Evolutionary conservation across 768 basidiomycete genomes (phyloP).

Genomic region (Tylopilus sp.): DNA sequence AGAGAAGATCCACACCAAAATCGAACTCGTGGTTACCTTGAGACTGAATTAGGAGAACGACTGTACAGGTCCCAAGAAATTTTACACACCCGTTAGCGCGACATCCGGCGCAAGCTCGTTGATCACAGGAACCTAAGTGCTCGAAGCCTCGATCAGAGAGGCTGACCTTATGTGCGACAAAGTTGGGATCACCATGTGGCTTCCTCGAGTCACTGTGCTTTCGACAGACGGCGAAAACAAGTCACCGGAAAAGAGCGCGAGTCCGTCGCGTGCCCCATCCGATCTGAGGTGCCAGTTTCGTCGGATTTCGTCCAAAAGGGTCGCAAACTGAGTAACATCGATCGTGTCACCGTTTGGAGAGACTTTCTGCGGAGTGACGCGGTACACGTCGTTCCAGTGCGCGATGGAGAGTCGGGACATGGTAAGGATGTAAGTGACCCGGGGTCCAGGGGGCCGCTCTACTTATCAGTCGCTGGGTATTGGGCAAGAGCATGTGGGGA

Average conservation of each 20-base stretch:
- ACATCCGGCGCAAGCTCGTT: constrained; percentile 79
- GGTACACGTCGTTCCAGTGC: constrained; percentile 85
- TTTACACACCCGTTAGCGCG: constrained; percentile 65
- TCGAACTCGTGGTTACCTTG: constrained; percentile 93
- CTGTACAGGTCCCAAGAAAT: background rate
- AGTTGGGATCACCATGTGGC: constrained; percentile 69
- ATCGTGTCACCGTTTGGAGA: constrained; percentile 57
- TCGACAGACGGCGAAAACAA: constrained; percentile 85
- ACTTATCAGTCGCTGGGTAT: constrained; percentile 2
- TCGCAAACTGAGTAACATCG: constrained; percentile 84
- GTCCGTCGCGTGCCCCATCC: constrained; percentile 61
- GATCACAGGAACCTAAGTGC: constrained; percentile 74
- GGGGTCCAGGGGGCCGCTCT: background rate
- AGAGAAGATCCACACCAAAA: constrained; percentile 49
- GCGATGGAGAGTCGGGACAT: constrained; percentile 46
- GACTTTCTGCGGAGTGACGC: constrained; percentile 72
- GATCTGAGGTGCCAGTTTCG: constrained; percentile 47
- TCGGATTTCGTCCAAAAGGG: constrained; percentile 61
- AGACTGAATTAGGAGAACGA: constrained; percentile 5
- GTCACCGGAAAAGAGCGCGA: constrained; percentile 87
- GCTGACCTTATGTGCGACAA: background rate
- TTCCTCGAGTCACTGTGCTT: constrained; percentile 83
- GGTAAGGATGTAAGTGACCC: background rate
- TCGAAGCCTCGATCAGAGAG: background rate
- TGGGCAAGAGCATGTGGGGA: background rate